These are phyloP conservation scores for Candida loeiensis DNA, from an alignment of 805 yeast genomes.

Conservation along the genomic window DNA sequence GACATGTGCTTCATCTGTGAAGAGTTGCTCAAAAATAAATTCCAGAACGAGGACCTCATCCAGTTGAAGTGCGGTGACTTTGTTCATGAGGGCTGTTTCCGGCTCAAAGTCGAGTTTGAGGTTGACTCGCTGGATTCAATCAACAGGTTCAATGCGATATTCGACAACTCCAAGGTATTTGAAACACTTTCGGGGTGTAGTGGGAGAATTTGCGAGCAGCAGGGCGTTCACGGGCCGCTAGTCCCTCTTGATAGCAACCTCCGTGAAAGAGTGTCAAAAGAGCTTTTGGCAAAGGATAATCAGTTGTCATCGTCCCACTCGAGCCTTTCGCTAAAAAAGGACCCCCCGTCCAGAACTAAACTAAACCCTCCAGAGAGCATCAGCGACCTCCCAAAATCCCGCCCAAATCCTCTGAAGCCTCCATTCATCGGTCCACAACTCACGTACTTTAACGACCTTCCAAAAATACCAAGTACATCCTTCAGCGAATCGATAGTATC, in stretches of 20 bases:
- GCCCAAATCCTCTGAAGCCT: too few species aligned
- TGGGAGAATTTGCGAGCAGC: constrained; percentile 2
- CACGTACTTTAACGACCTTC: too few species aligned
- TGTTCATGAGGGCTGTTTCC: constrained; percentile 57
- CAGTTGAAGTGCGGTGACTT: constrained; percentile 53
- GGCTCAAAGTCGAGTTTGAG: constrained; percentile 23
- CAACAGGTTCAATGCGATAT: constrained; percentile 3
- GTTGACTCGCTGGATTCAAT: constrained; percentile 4
- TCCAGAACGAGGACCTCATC: constrained; percentile 43
- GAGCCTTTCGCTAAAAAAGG: neutral
- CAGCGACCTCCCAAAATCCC: too few species aligned
- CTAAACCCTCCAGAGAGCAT: too few species aligned
- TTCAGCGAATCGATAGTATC: too few species aligned
- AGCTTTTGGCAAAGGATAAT: constrained; percentile 1
- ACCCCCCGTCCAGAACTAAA: too few species aligned
- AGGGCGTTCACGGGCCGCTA: neutral
- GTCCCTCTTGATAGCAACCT: constrained; percentile 1
- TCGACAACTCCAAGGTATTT: neutral
- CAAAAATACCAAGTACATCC: neutral
- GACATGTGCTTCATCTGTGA: constrained; percentile 48
- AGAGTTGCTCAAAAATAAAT: constrained; percentile 45
- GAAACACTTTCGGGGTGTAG: constrained; percentile 2
- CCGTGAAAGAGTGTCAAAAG: neutral
- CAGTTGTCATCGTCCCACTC: neutral
- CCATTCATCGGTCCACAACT: too few species aligned